Conservation (phyloP, 1,284 basidiomycete species). For the Cutaneotrichosporon sp. region DNA sequence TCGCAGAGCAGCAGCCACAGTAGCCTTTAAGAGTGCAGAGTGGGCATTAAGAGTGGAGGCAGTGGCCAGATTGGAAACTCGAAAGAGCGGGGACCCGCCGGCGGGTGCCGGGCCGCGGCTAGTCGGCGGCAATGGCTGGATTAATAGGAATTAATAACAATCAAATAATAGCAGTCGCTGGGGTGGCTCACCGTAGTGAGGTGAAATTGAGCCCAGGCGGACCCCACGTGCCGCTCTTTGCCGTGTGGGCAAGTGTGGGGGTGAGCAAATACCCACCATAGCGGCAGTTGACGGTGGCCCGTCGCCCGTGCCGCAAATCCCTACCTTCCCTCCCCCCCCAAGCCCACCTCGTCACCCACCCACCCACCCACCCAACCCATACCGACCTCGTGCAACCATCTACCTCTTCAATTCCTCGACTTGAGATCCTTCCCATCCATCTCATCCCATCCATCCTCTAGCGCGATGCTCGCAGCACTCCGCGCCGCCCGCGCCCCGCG, state of each 20-base stretch:
- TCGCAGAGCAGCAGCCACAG: no score
- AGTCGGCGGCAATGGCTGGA: not conserved
- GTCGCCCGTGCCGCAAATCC: not conserved
- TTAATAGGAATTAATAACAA: not conserved
- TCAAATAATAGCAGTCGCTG: no score
- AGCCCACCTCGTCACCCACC: constrained; percentile 1
- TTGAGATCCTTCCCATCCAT: not conserved
- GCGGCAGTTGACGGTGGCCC: constrained; percentile 5
- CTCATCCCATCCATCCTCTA: not conserved
- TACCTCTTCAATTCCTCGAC: constrained; percentile 1
- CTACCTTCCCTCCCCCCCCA: no score
- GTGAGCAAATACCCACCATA: not conserved
- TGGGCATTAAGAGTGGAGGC: not conserved
- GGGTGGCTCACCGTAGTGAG: not conserved
- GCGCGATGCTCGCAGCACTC: constrained; percentile 11
- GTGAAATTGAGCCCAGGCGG: no score
- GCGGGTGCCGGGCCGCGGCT: not conserved
- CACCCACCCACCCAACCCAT: no score
- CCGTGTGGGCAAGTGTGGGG: constrained; percentile 3
- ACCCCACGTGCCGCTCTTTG: constrained; percentile 2
- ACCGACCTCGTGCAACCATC: not conserved
- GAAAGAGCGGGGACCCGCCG: not conserved
- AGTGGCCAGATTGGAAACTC: not conserved
- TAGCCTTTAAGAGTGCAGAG: not conserved
- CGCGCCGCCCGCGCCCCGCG: constrained; percentile 8